Percentiles rank a stretch among this genome's conserved stretches.
phyloP scores from a whole-genome alignment of 805 yeast species.

The Wickerhamomyces hampshirensis region DNA sequence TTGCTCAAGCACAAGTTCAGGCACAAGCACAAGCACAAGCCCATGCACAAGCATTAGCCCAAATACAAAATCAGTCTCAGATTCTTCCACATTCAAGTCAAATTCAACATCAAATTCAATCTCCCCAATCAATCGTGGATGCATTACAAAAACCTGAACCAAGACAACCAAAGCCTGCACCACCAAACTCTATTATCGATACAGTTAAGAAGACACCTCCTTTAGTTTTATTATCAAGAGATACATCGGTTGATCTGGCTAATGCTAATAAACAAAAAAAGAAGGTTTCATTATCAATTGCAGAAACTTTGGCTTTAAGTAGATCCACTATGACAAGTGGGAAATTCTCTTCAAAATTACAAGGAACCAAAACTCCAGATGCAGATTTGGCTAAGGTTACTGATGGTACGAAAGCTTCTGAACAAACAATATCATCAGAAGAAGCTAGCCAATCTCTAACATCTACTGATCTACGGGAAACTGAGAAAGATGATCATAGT shows the following conservation, averaged over 20 bases:
- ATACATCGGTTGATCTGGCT: constrained; percentile 24
- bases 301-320: constrained; percentile 54
- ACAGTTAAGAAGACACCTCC: constrained; percentile 20
- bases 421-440: constrained; percentile 1
- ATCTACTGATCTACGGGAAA: too few relatives aligned
- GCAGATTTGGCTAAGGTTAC: constrained; percentile 1
- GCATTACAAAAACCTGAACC: constrained; percentile 7
- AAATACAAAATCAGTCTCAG: neutral
- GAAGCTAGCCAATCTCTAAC: too few relatives aligned
- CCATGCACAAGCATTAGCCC: neutral
- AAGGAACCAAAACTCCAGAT: constrained; percentile 12
- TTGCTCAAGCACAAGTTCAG: neutral
- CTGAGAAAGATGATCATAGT: too few relatives aligned
- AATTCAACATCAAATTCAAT: constrained; percentile 5
- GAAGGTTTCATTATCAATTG: constrained; percentile 42
- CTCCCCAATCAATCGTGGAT: constrained; percentile 1
- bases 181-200: constrained; percentile 18
- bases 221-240: constrained; percentile 20
- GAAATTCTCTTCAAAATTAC: constrained; percentile 23
- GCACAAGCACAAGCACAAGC: neutral
- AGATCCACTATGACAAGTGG: constrained; percentile 40
- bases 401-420: neutral
- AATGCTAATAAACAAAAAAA: constrained; percentile 20
- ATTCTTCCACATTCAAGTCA: constrained; percentile 1
- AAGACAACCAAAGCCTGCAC: constrained; percentile 20